Base-by-base conservation (phyloP, 345 rosid species). In the Gossypium bickii region DNA sequence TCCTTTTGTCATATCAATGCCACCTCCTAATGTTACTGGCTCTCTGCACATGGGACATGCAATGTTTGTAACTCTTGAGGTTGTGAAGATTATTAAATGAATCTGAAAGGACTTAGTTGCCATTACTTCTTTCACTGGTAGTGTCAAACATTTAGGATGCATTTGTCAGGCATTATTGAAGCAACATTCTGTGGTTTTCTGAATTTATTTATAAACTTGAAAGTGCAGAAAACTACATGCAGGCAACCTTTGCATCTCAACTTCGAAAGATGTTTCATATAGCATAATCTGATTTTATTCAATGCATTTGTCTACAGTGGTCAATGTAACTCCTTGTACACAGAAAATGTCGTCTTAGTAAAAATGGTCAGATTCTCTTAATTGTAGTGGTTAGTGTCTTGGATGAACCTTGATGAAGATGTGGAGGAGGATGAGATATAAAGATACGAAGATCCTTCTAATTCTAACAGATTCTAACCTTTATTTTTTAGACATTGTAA, bases 21-120 rank as follows among this genome's bases (percentile, higher is more conserved):
- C 97, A 56, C 98, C 98, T 62, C 98, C 98, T 68, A 94, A 94
- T 78, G 98, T 94, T 73, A 94, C 98, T 43, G 98, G 98, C 64
- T 92, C 95, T 20, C 85, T 94, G 77, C 97, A 94, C 83, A 94
- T 94, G 97, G 98, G 98, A 56, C 98, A 94, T 85, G 98, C 98
- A 1, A 92, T 94, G 94, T 94, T 92, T 81, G 98, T 94, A 25
- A 91, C 98, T 71, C 97, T 94, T 70, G 97, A 94, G 97, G 98
- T 92, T 71, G 76, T 69, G 52, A 71, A 72, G 57, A 62, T 74
- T 74, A 38, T 22, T 22, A 20, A 18, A 65, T 25, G 12, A 57
- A 20, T 12, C 22, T 4, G 1, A 22, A 47, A 67, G 43, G 43
- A 16, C 43, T 68, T 48, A 49, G 41, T 3, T 48, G 25, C 9